Evolutionary conservation across 306 rosid species (phyloP).

Genomic region (Quercus aquifolioides): DNA sequence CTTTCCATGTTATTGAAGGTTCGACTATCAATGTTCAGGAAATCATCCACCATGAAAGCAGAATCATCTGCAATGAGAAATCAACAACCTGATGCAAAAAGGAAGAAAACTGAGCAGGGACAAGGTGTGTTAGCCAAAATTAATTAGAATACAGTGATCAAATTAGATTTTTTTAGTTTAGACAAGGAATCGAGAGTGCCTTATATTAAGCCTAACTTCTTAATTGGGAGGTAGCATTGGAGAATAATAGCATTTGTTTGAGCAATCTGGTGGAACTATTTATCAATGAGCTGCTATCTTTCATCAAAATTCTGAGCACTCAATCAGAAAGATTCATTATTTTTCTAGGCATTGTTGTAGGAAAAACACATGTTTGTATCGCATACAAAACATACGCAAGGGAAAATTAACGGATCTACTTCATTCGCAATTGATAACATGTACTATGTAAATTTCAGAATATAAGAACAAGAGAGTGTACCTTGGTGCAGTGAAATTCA

Average conservation of each 20-base stretch:
- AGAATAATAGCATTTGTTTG: neutral
- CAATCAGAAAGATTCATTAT: neutral
- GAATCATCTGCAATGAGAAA: slow-evolving; percentile 35
- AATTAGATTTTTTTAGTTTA: slow-evolving; percentile 66
- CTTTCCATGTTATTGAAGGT: slow-evolving; percentile 11
- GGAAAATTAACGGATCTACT: too few relatives aligned
- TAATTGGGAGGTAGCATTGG: neutral
- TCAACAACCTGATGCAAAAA: slow-evolving; percentile 43
- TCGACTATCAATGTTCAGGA: slow-evolving; percentile 46
- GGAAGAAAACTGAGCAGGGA: slow-evolving; percentile 38
- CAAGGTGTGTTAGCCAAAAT: slow-evolving; percentile 37
- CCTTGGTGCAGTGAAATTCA: too few relatives aligned
- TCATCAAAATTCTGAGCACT: neutral
- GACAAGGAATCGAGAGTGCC: slow-evolving; percentile 58
- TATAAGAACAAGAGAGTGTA: too few relatives aligned
- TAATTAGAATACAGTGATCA: slow-evolving; percentile 51
- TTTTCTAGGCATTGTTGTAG: neutral
- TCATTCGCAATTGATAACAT: too few relatives aligned
- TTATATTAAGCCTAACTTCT: neutral
- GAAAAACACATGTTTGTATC: too few relatives aligned
- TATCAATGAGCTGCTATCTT: neutral
- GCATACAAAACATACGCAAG: too few relatives aligned
- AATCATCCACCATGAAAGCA: slow-evolving; percentile 38
- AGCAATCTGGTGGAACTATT: neutral
- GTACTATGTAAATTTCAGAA: too few relatives aligned